Percentiles rank a stretch among this genome's conserved stretches.
These are phyloP conservation scores for Pythium volutum DNA, from an alignment of 352 stramenopile genomes.

Conservation along the genomic window DNA sequence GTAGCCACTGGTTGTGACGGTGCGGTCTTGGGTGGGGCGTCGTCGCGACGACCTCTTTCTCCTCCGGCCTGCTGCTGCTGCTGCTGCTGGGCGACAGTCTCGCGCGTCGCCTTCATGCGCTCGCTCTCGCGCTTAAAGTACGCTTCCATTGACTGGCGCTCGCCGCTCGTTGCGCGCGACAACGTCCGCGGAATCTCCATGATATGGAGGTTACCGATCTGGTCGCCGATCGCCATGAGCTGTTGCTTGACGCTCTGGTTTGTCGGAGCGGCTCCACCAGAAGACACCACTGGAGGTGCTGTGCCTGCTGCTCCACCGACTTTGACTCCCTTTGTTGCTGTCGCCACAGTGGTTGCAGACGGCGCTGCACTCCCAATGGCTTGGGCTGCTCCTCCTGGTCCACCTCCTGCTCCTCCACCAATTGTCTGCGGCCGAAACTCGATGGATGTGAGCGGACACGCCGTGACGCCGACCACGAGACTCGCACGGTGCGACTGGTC, in stretches of 20 bases:
- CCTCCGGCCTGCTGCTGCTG: not conserved
- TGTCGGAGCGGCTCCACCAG: conserved; percentile 9
- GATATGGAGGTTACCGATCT: conserved; percentile 92
- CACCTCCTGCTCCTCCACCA: conserved; percentile 11
- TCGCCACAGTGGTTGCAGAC: conserved; percentile 3
- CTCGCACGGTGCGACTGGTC: conserved; percentile 88
- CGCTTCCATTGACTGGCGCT: conserved; percentile 75
- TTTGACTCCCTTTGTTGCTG: conserved; percentile 12
- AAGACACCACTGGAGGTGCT: not conserved
- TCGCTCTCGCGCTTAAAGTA: conserved; percentile 91
- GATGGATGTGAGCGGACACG: conserved; percentile 85
- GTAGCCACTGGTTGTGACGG: conserved; percentile 3
- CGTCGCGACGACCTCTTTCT: conserved; percentile 8
- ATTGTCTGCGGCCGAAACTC: conserved; percentile 54
- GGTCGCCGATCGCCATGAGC: conserved; percentile 89
- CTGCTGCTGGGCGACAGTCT: conserved; percentile 21
- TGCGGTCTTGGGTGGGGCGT: conserved; percentile 25
- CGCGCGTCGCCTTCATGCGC: conserved; percentile 49
- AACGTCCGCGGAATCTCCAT: conserved; percentile 90
- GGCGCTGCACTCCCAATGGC: conserved; percentile 13
- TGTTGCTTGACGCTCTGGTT: conserved; percentile 76
- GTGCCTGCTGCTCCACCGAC: not conserved
- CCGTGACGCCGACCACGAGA: conserved; percentile 76
- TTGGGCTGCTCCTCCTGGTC: not conserved
- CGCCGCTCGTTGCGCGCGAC: conserved; percentile 73